These are phyloP conservation scores for Uromyces viciae-fabae DNA, from an alignment of 1,284 basidiomycete genomes.

Conservation along the genomic window DNA sequence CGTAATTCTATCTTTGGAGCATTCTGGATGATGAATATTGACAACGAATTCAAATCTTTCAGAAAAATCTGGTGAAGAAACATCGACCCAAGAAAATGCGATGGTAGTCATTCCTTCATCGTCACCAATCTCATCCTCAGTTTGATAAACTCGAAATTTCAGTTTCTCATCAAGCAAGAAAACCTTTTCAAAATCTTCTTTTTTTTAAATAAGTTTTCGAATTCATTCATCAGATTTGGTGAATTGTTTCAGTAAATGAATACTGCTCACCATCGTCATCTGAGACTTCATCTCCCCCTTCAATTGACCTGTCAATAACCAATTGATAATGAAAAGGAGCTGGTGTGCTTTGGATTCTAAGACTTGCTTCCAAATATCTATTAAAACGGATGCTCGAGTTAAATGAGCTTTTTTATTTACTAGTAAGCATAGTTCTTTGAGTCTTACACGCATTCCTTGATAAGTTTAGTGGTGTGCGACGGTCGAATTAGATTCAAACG, in stretches of 20 bases:
- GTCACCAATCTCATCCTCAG: constrained; percentile 24
- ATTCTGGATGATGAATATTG: constrained; percentile 9
- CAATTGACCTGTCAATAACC: constrained; percentile 90
- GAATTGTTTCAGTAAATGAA: neutral
- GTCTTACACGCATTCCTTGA: constrained; percentile 91
- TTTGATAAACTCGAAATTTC: constrained; percentile 10
- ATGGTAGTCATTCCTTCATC: neutral
- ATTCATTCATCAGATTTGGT: neutral
- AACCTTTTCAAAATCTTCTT: constrained; percentile 26
- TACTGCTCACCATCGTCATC: constrained; percentile 78
- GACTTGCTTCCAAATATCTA: constrained; percentile 93
- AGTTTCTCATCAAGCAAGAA: constrained; percentile 30
- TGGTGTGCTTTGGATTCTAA: constrained; percentile 77
- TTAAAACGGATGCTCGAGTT: neutral
- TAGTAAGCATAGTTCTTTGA: neutral
- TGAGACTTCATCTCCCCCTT: constrained; percentile 89
- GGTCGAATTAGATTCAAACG: constrained; percentile 87
- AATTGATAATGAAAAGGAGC: constrained; percentile 88
- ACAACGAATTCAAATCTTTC: constrained; percentile 38
- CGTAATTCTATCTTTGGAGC: neutral
- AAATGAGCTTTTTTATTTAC: too few species aligned
- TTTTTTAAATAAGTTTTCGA: neutral
- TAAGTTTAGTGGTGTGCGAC: constrained; percentile 75
- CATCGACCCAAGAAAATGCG: constrained; percentile 34
- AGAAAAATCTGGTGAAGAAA: neutral